These are phyloP conservation scores for cucumber (Cucumis sativus) DNA, from an alignment of 306 rosid species.

Conservation along the genomic window Cucumber_9930_V3 NC_026660.2:12777001-12777500, in stretches of 20 bases:
- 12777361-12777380: neutral
- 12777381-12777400: neutral
- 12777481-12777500: neutral
- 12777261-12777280: neutral
- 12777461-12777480: neutral
- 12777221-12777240: neutral
- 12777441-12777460: neutral
- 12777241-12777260: neutral
- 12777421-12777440: neutral
- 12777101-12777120: neutral
- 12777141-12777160: neutral
- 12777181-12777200: neutral
- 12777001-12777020: slow-evolving; percentile 74
- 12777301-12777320: neutral
- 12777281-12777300: neutral
- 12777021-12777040: slow-evolving; percentile 78
- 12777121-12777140: neutral
- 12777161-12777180: neutral
- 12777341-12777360: neutral
- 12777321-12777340: neutral
- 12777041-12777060: slow-evolving; percentile 92
- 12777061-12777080: slow-evolving; percentile 80
- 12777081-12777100: slow-evolving; percentile 68
- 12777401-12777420: neutral
- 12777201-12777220: neutral